Evolutionary conservation across 352 stramenopile genomes (phyloP).

Genomic region (Elongisporangium anandrum): DNA sequence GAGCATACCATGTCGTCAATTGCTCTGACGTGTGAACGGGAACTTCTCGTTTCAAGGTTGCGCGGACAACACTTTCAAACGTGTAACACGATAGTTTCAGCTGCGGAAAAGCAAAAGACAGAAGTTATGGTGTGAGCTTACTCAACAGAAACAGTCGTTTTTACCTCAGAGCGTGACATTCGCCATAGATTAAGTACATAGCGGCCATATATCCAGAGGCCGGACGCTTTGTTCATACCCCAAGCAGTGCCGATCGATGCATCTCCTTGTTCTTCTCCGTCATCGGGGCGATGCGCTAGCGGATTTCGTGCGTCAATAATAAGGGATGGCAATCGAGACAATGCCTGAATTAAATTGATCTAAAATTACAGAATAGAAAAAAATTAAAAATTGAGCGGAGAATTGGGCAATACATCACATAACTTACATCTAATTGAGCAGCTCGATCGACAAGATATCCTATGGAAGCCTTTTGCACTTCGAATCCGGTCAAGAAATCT

Average conservation of each 20-base stretch:
- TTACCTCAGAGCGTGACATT: conserved; percentile 76
- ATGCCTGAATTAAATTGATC: conserved; percentile 69
- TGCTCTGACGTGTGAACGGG: conserved; percentile 53
- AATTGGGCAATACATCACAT: background rate
- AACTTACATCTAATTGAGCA: conserved; percentile 45
- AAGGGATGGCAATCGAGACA: conserved; percentile 51
- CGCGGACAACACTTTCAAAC: conserved; percentile 69
- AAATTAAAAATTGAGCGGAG: background rate
- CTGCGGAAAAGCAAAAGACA: conserved; percentile 24
- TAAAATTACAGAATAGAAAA: conserved; percentile 21
- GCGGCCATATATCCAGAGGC: conserved; percentile 87
- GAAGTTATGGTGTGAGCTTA: too few species aligned
- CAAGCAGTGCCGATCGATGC: conserved; percentile 66
- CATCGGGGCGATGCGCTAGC: conserved; percentile 10
- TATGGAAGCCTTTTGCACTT: conserved; percentile 77
- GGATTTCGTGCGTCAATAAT: conserved; percentile 56
- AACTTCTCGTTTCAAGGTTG: conserved; percentile 59
- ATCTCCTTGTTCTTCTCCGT: conserved; percentile 21
- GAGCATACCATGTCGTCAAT: conserved; percentile 58
- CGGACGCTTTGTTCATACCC: conserved; percentile 78
- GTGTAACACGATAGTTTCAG: conserved; percentile 82
- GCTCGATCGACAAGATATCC: conserved; percentile 77
- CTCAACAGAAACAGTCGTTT: background rate
- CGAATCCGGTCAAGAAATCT: conserved; percentile 88
- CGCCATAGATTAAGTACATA: conserved; percentile 93